Conservation (phyloP, 2,329 filamentous ascomycete genomes). For the Penicillium sp. region DNA sequence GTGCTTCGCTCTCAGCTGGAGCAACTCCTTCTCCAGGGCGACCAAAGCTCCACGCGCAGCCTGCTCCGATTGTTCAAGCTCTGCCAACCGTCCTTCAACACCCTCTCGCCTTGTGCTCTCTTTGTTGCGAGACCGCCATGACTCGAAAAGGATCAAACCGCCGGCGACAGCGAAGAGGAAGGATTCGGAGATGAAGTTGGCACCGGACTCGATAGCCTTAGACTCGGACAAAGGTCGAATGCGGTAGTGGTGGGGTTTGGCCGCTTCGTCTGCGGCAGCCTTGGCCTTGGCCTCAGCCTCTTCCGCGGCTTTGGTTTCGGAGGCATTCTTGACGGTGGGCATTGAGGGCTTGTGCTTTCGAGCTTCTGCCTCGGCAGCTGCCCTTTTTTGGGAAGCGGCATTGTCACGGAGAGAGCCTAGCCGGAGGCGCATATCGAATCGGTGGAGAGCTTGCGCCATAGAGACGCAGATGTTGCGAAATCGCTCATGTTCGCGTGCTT, state of each 20-base stretch:
- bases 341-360: slow-evolving; percentile 54
- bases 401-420: slow-evolving; percentile 65
- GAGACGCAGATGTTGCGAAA: slow-evolving; percentile 63
- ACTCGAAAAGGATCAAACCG: slow-evolving; percentile 63
- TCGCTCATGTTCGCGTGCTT: slow-evolving; percentile 68
- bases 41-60: slow-evolving; percentile 42
- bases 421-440: slow-evolving; percentile 68
- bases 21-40: slow-evolving; percentile 49
- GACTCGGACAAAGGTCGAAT: slow-evolving; percentile 67
- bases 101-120: slow-evolving; percentile 61
- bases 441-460: slow-evolving; percentile 65
- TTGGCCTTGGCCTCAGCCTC: slow-evolving; percentile 47
- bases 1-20: slow-evolving; percentile 43
- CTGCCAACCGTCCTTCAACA: slow-evolving; percentile 60
- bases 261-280: slow-evolving; percentile 47
- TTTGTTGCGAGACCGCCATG: slow-evolving; percentile 62
- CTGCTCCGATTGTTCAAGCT: slow-evolving; percentile 55
- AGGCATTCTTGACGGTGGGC: slow-evolving; percentile 64
- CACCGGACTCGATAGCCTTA: slow-evolving; percentile 68
- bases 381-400: slow-evolving; percentile 50
- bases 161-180: slow-evolving; percentile 68
- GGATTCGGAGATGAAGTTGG: slow-evolving; percentile 67
- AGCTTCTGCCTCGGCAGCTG: slow-evolving; percentile 56
- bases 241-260: slow-evolving; percentile 52
- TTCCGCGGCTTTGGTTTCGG: slow-evolving; percentile 59